These are phyloP conservation scores for Acanthamoeba polyphaga DNA, from an alignment of 208 protist genomes.

Conservation along the genomic window DNA sequence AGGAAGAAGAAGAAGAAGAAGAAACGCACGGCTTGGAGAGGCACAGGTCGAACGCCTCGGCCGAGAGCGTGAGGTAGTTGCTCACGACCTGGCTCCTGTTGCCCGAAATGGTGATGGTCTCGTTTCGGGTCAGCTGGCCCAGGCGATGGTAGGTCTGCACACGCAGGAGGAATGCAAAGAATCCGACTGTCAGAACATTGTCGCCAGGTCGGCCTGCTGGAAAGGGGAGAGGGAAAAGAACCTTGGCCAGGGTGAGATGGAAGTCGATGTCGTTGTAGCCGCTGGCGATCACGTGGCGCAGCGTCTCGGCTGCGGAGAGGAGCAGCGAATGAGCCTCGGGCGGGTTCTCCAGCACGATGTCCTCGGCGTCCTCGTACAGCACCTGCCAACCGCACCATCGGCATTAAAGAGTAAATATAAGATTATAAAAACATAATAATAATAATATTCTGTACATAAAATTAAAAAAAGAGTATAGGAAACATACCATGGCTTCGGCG, in stretches of 20 bases:
- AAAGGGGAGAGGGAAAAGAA: neutral
- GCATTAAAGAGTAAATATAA: too few species aligned
- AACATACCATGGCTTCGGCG: conserved; percentile 48
- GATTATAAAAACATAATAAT: too few species aligned
- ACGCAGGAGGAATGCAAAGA: neutral
- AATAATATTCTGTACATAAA: too few species aligned
- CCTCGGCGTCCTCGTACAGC: conserved; percentile 63
- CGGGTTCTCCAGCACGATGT: conserved; percentile 45
- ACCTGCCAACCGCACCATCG: neutral
- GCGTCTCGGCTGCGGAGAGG: neutral
- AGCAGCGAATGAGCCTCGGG: conserved; percentile 60
- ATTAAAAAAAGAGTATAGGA: too few species aligned
- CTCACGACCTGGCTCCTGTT: neutral
- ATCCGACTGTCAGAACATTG: too few species aligned
- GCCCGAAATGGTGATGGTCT: neutral
- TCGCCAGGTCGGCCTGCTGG: too few species aligned
- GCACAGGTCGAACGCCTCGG: conserved; percentile 21
- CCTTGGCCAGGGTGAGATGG: conserved; percentile 33
- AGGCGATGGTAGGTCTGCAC: conserved; percentile 21
- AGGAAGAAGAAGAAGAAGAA: neutral
- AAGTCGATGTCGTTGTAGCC: conserved; percentile 49
- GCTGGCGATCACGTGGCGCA: conserved; percentile 22
- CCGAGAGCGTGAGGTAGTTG: neutral
- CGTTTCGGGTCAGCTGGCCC: neutral
- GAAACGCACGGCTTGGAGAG: neutral